phyloP scores from a whole-genome alignment of 345 rosid species.

The Hevea brasiliensis region DNA sequence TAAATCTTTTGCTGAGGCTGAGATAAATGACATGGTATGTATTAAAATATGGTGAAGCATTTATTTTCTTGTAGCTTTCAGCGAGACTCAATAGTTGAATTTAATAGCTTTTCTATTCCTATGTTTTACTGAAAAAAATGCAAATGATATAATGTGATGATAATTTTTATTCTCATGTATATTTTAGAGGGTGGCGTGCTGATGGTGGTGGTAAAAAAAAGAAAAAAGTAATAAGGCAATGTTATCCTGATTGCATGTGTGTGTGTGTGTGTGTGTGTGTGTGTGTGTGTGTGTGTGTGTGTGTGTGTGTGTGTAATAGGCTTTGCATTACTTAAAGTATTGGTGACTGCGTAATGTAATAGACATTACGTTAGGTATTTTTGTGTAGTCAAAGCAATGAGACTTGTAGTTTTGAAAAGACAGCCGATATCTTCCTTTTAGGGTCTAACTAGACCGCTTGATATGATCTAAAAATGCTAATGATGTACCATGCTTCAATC shows the following conservation, averaged over 20 bases:
- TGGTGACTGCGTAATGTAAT: neutral
- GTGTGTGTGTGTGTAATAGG: too few relatives aligned
- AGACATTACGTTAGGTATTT: neutral
- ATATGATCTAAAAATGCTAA: neutral
- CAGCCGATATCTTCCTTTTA: neutral
- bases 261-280: too few relatives aligned
- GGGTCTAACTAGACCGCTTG: neutral
- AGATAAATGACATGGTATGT: conserved; percentile 97
- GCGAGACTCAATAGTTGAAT: too few relatives aligned
- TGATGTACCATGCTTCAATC: neutral
- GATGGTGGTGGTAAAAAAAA: neutral
- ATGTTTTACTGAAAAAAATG: neutral
- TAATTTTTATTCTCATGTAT: neutral
- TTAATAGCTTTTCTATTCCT: neutral
- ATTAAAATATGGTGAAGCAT: conserved; percentile 19
- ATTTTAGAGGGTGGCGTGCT: neutral
- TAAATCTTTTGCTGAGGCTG: conserved; percentile 98
- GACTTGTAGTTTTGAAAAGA: too few relatives aligned
- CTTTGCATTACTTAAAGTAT: neutral
- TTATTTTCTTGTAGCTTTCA: neutral
- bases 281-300: too few relatives aligned
- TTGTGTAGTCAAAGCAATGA: neutral
- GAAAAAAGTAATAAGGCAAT: too few relatives aligned
- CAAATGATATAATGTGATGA: neutral
- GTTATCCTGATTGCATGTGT: too few relatives aligned